Evolutionary conservation across 2,329 filamentous ascomycete genomes (phyloP).

Genomic region (Neopestalotiopsis sp.): DNA sequence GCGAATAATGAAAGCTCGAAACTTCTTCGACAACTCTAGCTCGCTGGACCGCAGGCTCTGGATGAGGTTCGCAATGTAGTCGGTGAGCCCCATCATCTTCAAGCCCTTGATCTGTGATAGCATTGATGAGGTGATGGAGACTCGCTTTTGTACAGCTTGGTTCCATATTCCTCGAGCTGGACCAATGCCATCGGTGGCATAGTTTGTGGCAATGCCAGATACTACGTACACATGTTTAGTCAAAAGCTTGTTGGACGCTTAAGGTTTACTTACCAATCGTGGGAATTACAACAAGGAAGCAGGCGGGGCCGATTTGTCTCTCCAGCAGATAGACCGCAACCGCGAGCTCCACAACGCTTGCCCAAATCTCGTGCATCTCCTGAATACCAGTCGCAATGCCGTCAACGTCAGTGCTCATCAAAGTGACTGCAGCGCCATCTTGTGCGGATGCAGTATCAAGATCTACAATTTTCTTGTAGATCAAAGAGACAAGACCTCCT

Average conservation of each 20-base stretch:
- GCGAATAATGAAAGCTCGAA: constrained; percentile 1
- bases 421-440: constrained; percentile 47
- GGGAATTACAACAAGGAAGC: constrained; percentile 48
- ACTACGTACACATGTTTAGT: constrained; percentile 20
- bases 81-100: constrained; percentile 43
- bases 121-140: constrained; percentile 35
- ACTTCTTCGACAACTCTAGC: not conserved
- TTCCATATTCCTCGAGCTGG: constrained; percentile 41
- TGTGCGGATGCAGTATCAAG: constrained; percentile 28
- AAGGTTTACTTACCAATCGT: constrained; percentile 10
- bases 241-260: not conserved
- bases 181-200: constrained; percentile 31
- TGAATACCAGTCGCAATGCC: constrained; percentile 40
- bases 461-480: constrained; percentile 40
- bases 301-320: constrained; percentile 50
- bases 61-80: constrained; percentile 33
- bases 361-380: constrained; percentile 47
- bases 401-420: constrained; percentile 55
- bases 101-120: constrained; percentile 47
- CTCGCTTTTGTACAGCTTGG: constrained; percentile 38
- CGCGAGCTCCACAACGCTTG: constrained; percentile 44
- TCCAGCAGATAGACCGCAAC: constrained; percentile 53
- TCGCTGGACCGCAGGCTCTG: constrained; percentile 41
- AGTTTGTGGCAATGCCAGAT: constrained; percentile 24
- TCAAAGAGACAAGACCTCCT: constrained; percentile 35